These are phyloP conservation scores for Trichoderma reesei DNA, from an alignment of 495 filamentous ascomycete species.

Conservation along the genomic window DNA sequence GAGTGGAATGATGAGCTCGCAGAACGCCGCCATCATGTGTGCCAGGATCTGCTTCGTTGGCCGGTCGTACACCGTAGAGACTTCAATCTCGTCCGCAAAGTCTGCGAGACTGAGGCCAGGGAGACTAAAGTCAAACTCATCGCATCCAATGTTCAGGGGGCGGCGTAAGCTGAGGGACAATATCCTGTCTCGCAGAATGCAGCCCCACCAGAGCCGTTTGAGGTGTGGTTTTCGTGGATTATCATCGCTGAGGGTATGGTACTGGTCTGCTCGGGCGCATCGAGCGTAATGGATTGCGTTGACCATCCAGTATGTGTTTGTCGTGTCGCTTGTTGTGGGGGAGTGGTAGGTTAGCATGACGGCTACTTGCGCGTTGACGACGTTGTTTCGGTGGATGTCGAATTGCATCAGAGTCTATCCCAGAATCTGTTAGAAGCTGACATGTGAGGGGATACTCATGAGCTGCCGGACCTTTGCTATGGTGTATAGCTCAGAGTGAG, in stretches of 20 bases:
- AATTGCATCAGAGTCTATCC: background rate
- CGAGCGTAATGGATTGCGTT: background rate
- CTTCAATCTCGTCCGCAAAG: background rate
- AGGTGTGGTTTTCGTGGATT: background rate
- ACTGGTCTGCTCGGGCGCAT: background rate
- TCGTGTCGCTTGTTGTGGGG: background rate
- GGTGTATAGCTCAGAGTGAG: background rate
- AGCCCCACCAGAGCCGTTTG: slow-evolving; percentile 1
- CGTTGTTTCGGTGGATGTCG: slow-evolving; percentile 1
- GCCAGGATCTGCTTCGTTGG: background rate
- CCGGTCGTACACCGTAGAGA: background rate
- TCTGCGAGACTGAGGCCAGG: background rate
- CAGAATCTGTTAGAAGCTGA: background rate
- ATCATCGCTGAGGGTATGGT: background rate
- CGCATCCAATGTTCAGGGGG: background rate
- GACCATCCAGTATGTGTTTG: slow-evolving; percentile 7
- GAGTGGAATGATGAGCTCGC: background rate
- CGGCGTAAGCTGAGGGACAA: background rate
- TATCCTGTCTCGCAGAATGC: background rate
- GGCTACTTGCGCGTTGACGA: slow-evolving; percentile 1
- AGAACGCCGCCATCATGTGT: background rate
- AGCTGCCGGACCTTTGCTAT: background rate
- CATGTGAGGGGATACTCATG: background rate
- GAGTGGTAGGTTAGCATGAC: background rate
- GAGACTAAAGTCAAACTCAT: background rate